Percentiles rank a stretch among this genome's conserved stretches.
Conservation (phyloP, 371 early-diverging fungal genomes). For the Blakeslea trispora region DNA sequence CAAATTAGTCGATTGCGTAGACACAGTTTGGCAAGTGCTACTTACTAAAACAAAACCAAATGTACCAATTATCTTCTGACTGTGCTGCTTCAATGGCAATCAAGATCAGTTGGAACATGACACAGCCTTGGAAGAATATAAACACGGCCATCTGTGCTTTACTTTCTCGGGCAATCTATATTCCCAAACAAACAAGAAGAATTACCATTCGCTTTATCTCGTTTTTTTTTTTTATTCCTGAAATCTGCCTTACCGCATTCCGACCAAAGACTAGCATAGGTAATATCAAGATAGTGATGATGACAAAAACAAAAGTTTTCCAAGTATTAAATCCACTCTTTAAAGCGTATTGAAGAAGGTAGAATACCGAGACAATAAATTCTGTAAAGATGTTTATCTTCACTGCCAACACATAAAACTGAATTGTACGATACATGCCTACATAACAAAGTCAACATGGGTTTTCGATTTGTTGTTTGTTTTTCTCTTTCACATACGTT, state of each 20-base stretch:
- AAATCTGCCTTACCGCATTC: slow-evolving; percentile 33
- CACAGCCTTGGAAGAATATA: slow-evolving; percentile 39
- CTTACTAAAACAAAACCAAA: slow-evolving; percentile 54
- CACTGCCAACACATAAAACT: slow-evolving; percentile 38
- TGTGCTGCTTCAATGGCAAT: slow-evolving; percentile 32
- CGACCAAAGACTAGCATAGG: slow-evolving; percentile 49
- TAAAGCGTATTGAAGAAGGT: slow-evolving; percentile 34
- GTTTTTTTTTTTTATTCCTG: too few relatives aligned
- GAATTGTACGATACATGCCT: slow-evolving; percentile 38
- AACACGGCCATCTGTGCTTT: slow-evolving; percentile 35
- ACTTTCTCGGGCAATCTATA: slow-evolving; percentile 44
- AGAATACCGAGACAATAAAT: slow-evolving; percentile 42
- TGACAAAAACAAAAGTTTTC: slow-evolving; percentile 30
- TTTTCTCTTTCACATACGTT: slow-evolving; percentile 32
- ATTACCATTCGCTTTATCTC: too few relatives aligned
- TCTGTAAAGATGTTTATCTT: slow-evolving; percentile 42
- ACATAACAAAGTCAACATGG: slow-evolving; percentile 1
- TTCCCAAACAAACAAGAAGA: too few relatives aligned
- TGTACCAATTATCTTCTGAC: slow-evolving; percentile 39
- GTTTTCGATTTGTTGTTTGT: background rate
- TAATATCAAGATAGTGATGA: slow-evolving; percentile 38
- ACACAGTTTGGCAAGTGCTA: background rate
- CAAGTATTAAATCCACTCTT: slow-evolving; percentile 24
- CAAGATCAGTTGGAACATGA: slow-evolving; percentile 38
- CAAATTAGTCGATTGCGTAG: too few relatives aligned